phyloP scores from a whole-genome alignment of 148 eudicot genomes.

The Arctostaphylos glauca region DNA sequence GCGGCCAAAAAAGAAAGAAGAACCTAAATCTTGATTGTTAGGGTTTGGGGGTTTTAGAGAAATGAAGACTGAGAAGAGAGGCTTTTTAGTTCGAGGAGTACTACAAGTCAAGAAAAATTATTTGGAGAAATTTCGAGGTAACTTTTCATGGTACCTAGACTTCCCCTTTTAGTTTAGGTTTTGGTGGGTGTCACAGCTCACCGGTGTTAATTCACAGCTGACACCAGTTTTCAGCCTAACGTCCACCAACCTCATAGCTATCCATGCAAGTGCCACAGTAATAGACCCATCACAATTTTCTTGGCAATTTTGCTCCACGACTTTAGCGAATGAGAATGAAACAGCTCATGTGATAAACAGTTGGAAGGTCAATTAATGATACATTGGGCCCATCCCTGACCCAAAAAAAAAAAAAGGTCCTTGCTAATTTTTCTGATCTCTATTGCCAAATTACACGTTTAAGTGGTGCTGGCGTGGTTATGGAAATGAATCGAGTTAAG shows the following conservation, averaged over 20 bases:
- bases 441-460: too few relatives aligned
- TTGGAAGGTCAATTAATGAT: background rate
- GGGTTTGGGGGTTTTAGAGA: background rate
- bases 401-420: too few relatives aligned
- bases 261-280: background rate
- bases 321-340: background rate
- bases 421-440: too few relatives aligned
- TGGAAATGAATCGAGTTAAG: too few relatives aligned
- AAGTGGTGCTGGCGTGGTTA: too few relatives aligned
- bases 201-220: background rate
- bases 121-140: too few relatives aligned
- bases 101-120: too few relatives aligned
- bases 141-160: too few relatives aligned
- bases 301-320: background rate
- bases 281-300: background rate
- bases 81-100: too few relatives aligned
- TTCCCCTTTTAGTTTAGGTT: background rate
- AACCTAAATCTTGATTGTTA: background rate
- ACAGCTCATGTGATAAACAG: background rate
- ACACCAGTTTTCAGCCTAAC: conserved; percentile 2
- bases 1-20: background rate
- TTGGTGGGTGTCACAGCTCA: conserved; percentile 6
- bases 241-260: background rate
- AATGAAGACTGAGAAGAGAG: background rate
- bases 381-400: too few relatives aligned